Evolutionary conservation across 2,329 filamentous ascomycete species (phyloP), one percentile per base, ranked within the genome.

Genomic region (Chrysoporthe austroafricana): DNA sequence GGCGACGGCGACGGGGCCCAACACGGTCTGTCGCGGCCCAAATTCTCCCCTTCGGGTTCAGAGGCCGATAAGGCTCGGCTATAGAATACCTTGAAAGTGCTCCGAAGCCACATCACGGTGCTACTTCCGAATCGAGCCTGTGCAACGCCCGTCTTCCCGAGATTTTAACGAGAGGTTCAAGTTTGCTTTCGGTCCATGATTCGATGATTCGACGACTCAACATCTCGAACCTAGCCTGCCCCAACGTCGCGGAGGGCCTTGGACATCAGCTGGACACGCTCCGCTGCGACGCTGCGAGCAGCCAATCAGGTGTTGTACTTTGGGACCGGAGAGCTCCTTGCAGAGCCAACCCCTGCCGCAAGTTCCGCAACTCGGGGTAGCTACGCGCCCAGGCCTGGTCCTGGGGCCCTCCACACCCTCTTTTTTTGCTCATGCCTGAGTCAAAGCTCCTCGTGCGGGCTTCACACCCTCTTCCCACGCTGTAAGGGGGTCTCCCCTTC

Each of bases 321-420:
- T 64, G 32, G 36, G 39, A 18, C 11, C 62, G 62, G 44, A 56
- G 60, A 58, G 63, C 63, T 26, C 50, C 59, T 66, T 43, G 52
- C 62, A 50, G 48, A 61, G 11, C 36, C 57, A 34, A 64, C 61
- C 62, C 62, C 62, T 64, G 56, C 50, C 46, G 36, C n/a, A 36
- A 42, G 18, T 42, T n/a, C 18, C 57, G n/a, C 61, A 54, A 54
- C 44, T 44, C 68, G 42, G 64, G 67, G 59, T 64, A 61, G 50
- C 58, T 68, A 66, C 62, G 65, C 68, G 62, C 66, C 59, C 68
- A 67, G 68, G 68, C 65, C 43, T 63, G 48, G 58, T 65, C 68
- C 68, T 64, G 65, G 67, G 8, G 34, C 46, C 64, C 54, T 21
- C 26, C 58, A 46, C 61, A 69, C 65, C 64, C 68, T 65, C 68